Evolutionary conservation across 768 basidiomycete species (phyloP), one percentile per base, ranked within the genome.

Genomic region (Leccinum fibrillosum): DNA sequence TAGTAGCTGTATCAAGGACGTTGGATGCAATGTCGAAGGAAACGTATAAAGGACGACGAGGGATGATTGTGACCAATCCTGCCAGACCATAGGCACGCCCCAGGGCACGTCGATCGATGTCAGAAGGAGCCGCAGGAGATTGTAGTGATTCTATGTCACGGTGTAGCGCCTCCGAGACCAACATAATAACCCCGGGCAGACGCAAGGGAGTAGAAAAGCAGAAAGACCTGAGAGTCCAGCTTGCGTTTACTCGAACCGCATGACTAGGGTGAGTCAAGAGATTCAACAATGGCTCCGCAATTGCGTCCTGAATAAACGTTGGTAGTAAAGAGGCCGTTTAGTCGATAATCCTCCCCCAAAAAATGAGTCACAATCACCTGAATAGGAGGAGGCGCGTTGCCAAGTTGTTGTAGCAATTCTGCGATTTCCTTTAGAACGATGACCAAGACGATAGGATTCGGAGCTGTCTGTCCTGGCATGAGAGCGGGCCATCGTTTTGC

Each of bases 31-130:
- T 84, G 68, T 98, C 96, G 73, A 94, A 94, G 5, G 94, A 95
- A 48, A 96, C 91, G 64, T 98, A 98, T 1, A 99, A 79, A 0
- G 95, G 94, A 23, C 92, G 83, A 59, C 89, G 83, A 0, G 92
- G 90, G 35, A 96, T 89, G 57, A 93, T 80, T 25, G 92, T 86
- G 12, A 98, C 85, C 26, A 98, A 80, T 4, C 90, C 89, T 2
- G 93, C 88, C 23, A 99, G 83, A 10, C 92, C 94, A 66, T 94
- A 93, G 0, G 95, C 88, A 66, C 91, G 93, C 1, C 97, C 96
- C 10, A 95, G 74, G 2, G 92, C 79, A 7, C 93, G 85, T 32
- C 79, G 72, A 39, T 85, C 79, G 26, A 91, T 78, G 60, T 95
- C 92, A 5, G 84, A 78, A 0, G 88, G 81, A 3, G 86, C 85